Evolutionary conservation across 2,329 filamentous ascomycete genomes (phyloP).

Genomic region (Colletotrichum truncatum): DNA sequence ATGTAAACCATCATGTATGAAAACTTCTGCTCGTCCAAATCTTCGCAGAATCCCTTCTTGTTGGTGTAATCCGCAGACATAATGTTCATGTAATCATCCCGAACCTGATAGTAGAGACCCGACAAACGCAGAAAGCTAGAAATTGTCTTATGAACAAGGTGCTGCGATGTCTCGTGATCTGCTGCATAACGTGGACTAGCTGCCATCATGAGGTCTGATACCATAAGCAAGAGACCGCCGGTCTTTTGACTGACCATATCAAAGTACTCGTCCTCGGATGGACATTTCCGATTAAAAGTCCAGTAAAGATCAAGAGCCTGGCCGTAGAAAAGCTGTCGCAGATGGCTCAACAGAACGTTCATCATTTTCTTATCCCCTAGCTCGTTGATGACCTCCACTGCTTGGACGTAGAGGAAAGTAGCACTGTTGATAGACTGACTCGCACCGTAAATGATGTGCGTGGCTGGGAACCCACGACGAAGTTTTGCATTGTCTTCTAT

Average conservation of each 20-base stretch:
- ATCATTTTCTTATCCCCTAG: slow-evolving; percentile 73
- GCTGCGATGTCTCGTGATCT: too few relatives aligned
- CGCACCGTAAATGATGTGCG: slow-evolving; percentile 84
- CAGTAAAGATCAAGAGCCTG: slow-evolving; percentile 93
- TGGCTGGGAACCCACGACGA: slow-evolving; percentile 81
- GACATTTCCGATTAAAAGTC: slow-evolving; percentile 84
- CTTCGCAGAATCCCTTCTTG: slow-evolving; percentile 50
- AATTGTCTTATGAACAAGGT: too few relatives aligned
- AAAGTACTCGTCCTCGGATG: slow-evolving; percentile 86
- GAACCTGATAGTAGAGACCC: slow-evolving; percentile 42
- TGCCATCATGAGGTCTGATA: too few relatives aligned
- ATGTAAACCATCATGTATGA: too few relatives aligned
- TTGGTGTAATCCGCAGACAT: slow-evolving; percentile 40
- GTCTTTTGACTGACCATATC: slow-evolving; percentile 70
- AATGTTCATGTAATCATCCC: slow-evolving; percentile 44
- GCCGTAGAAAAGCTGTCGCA: slow-evolving; percentile 77
- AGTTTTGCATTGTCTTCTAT: slow-evolving; percentile 84
- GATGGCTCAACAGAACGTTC: too few relatives aligned
- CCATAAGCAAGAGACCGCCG: slow-evolving; percentile 34
- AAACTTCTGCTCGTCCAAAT: slow-evolving; percentile 52
- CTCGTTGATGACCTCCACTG: slow-evolving; percentile 62
- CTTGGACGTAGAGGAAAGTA: slow-evolving; percentile 87
- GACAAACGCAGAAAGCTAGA: too few relatives aligned
- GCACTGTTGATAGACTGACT: slow-evolving; percentile 90
- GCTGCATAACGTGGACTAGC: too few relatives aligned